These are phyloP conservation scores for Monocercomonoides exilis DNA, from an alignment of 78 protist species.

Conservation along the genomic window DNA sequence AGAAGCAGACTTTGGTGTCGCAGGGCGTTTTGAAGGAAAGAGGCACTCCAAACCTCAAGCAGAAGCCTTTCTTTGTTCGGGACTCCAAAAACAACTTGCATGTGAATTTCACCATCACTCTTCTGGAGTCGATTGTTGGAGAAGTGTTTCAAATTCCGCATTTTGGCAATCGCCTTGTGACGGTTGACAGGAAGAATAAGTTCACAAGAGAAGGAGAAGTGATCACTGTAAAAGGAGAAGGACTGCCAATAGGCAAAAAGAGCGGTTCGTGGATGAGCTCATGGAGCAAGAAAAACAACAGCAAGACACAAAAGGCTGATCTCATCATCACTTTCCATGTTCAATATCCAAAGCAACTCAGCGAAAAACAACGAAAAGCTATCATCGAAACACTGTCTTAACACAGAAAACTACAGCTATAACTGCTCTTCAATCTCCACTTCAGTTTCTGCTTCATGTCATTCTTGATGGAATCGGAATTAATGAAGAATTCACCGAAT, in stretches of 20 bases:
- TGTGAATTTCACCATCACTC: background rate
- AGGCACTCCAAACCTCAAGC: no score
- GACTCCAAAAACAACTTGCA: background rate
- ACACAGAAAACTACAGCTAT: no score
- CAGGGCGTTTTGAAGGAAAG: background rate
- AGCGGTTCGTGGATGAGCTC: background rate
- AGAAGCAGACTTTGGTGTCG: background rate
- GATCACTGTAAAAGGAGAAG: background rate
- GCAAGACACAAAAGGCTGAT: no score
- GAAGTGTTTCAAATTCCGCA: background rate
- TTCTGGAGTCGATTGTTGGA: background rate
- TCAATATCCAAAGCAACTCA: background rate
- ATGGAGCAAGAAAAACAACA: no score
- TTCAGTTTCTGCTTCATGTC: no score
- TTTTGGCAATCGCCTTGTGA: background rate
- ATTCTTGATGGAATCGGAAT: no score
- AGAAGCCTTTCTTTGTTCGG: background rate
- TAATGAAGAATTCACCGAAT: no score
- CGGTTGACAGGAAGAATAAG: background rate
- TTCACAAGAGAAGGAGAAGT: background rate
- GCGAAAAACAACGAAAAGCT: background rate
- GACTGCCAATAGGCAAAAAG: background rate
- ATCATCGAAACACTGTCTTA: no score
- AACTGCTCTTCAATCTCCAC: no score
- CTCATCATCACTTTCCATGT: background rate